These are phyloP conservation scores for Acanthamoeba sp. DNA, from an alignment of 208 protist genomes.

Conservation along the genomic window DNA sequence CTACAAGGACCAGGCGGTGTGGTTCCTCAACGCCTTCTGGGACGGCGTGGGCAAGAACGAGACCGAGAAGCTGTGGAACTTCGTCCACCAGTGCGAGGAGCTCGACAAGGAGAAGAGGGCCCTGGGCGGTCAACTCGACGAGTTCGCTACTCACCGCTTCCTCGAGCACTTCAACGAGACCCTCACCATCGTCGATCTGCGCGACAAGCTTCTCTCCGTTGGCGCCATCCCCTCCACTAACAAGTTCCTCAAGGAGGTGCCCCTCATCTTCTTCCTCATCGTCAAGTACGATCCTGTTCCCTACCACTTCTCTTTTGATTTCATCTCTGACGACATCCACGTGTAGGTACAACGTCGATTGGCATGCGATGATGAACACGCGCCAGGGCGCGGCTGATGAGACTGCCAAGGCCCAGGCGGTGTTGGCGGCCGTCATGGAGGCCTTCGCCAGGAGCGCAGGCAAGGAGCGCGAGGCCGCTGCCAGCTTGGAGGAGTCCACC, in stretches of 20 bases:
- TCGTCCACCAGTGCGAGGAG: constrained; percentile 20
- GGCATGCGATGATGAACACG: constrained; percentile 42
- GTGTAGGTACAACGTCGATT: constrained; percentile 45
- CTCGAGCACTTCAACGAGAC: constrained; percentile 74
- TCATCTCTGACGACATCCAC: neutral
- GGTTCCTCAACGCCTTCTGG: constrained; percentile 81
- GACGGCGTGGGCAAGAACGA: neutral
- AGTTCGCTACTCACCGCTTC: constrained; percentile 75
- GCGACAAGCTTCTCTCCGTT: constrained; percentile 67
- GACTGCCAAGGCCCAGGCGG: constrained; percentile 60
- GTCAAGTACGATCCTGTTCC: constrained; percentile 17
- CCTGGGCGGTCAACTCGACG: constrained; percentile 43
- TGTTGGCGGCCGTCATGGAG: constrained; percentile 20
- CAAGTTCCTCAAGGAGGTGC: constrained; percentile 46
- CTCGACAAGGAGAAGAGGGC: constrained; percentile 66
- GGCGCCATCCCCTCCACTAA: constrained; percentile 23
- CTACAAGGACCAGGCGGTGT: constrained; percentile 78
- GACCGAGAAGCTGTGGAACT: constrained; percentile 70
- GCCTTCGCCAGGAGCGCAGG: constrained; percentile 33
- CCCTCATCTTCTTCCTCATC: constrained; percentile 71
- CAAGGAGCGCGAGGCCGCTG: constrained; percentile 3
- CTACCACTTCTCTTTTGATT: neutral
- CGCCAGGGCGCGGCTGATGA: constrained; percentile 50
- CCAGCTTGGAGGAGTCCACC: constrained; percentile 30
- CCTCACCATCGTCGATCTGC: constrained; percentile 71